Evolutionary conservation across 176 grass and related monocot genomes (phyloP).

Genomic region (Phragmites australis): DNA sequence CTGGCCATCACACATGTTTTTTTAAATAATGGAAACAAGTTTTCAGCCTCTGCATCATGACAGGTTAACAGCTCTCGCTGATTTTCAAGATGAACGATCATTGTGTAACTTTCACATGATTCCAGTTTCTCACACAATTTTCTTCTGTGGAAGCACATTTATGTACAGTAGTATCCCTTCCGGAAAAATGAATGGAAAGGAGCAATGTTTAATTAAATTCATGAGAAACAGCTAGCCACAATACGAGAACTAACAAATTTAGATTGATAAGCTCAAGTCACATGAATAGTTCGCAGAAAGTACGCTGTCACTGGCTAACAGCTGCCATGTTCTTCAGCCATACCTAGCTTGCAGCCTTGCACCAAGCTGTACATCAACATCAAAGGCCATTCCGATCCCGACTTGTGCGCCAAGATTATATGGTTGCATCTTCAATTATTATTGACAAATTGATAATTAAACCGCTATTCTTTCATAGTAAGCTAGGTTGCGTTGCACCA

Average conservation of each 20-base stretch:
- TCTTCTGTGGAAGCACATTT: neutral
- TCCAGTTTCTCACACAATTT: neutral
- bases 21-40: no score
- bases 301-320: neutral
- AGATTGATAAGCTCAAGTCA: neutral
- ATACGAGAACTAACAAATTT: neutral
- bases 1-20: neutral
- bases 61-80: no score
- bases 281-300: no score
- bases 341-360: slow-evolving; percentile 31
- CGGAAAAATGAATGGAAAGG: no score
- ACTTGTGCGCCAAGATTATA: slow-evolving; percentile 41
- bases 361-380: slow-evolving; percentile 24
- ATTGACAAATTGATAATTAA: neutral
- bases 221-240: neutral
- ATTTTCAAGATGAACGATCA: no score
- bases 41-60: no score
- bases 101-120: no score
- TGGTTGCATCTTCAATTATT: neutral
- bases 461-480: neutral
- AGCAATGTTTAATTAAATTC: no score
- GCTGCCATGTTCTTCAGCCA: no score
- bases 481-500: no score
- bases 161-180: no score
- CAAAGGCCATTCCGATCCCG: neutral